Evolutionary conservation across 1,284 basidiomycete genomes (phyloP).

Genomic region (Pisolithus thermaeus): DNA sequence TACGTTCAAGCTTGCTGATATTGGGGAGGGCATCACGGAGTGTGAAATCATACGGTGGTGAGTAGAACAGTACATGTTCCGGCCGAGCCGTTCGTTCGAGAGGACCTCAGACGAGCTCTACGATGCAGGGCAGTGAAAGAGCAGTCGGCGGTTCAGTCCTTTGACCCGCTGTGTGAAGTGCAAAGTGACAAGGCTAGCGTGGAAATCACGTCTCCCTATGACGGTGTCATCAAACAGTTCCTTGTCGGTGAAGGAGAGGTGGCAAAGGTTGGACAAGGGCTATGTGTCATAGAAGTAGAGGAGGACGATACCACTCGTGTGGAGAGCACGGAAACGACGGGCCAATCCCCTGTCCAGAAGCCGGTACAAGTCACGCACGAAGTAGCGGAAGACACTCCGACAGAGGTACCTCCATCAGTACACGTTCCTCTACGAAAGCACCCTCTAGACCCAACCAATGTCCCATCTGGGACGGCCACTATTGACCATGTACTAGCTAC

Average conservation of each 20-base stretch:
- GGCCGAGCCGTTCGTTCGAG: slow-evolving; percentile 6
- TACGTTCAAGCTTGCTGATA: slow-evolving; percentile 89
- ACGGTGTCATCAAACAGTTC: slow-evolving; percentile 71
- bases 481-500: slow-evolving; percentile 52
- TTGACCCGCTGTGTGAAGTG: slow-evolving; percentile 89
- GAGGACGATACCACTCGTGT: slow-evolving; percentile 28
- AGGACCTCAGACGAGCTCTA: neutral
- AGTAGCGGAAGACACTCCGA: neutral
- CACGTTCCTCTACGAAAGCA: slow-evolving; percentile 37
- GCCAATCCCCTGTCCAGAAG: neutral
- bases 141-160: slow-evolving; percentile 57
- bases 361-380: slow-evolving; percentile 9
- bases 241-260: slow-evolving; percentile 80
- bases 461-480: slow-evolving; percentile 11
- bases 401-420: neutral
- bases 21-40: slow-evolving; percentile 90
- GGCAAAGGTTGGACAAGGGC: slow-evolving; percentile 78
- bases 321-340: neutral
- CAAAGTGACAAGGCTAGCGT: slow-evolving; percentile 94
- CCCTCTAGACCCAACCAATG: slow-evolving; percentile 58
- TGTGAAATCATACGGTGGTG: slow-evolving; percentile 88
- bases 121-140: slow-evolving; percentile 54
- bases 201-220: slow-evolving; percentile 87
- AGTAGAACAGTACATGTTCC: slow-evolving; percentile 29
- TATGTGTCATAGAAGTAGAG: slow-evolving; percentile 82